Percentiles rank a stretch among this genome's conserved stretches.
Conservation (phyloP, 345 rosid species). For the Salix caprea region DNA sequence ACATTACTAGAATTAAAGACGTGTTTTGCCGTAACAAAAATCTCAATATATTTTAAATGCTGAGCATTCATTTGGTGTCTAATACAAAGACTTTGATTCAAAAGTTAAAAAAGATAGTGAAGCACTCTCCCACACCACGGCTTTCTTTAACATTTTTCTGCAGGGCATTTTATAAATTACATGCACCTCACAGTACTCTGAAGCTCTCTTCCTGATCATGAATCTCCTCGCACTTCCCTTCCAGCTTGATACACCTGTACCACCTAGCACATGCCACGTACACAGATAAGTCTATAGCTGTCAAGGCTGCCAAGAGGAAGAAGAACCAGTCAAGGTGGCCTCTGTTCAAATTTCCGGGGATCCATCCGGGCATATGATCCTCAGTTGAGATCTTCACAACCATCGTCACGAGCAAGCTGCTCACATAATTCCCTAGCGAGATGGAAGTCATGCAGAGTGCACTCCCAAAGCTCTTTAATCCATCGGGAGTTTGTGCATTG, state of each 20-base stretch:
- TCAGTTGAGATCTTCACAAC: constrained; percentile 87
- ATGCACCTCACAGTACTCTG: constrained; percentile 41
- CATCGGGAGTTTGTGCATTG: constrained; percentile 92
- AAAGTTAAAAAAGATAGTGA: too few relatives aligned
- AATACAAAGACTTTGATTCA: too few relatives aligned
- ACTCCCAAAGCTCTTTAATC: constrained; percentile 92
- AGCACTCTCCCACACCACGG: background rate
- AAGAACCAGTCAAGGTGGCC: constrained; percentile 94
- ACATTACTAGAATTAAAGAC: too few relatives aligned
- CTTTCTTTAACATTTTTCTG: constrained; percentile 8
- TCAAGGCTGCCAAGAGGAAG: constrained; percentile 81
- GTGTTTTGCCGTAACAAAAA: too few relatives aligned
- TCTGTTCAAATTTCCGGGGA: constrained; percentile 88
- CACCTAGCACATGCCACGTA: constrained; percentile 76
- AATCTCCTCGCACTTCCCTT: constrained; percentile 43
- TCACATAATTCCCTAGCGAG: constrained; percentile 94
- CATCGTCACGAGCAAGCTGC: constrained; percentile 88
- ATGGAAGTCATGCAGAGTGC: constrained; percentile 96
- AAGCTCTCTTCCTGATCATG: constrained; percentile 30
- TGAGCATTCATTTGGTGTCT: too few relatives aligned
- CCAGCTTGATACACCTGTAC: constrained; percentile 73
- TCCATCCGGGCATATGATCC: constrained; percentile 95
- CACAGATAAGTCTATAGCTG: constrained; percentile 54
- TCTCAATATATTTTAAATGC: too few relatives aligned
- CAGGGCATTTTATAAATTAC: background rate